phyloP scores from a whole-genome alignment of 1,284 basidiomycete genomes.

The Microbotryum silenes-acaulis region DNA sequence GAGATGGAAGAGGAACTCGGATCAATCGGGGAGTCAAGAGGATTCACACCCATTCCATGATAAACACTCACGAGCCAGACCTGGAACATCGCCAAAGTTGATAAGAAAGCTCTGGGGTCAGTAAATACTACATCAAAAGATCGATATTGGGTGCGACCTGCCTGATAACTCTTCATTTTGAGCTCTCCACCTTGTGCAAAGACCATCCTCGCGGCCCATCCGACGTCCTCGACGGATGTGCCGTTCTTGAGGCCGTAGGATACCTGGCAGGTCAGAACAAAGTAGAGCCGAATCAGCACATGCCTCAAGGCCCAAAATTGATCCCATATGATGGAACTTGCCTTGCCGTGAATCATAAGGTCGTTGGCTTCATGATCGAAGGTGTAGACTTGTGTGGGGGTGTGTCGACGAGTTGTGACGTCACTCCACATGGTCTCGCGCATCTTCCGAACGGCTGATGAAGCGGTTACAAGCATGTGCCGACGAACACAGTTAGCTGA shows the following conservation, averaged over 20 bases:
- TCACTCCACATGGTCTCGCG: constrained; percentile 22
- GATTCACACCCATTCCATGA: neutral
- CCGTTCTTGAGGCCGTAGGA: constrained; percentile 26
- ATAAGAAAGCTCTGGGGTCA: neutral
- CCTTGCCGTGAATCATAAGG: constrained; percentile 25
- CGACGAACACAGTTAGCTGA: neutral
- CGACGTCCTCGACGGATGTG: constrained; percentile 15
- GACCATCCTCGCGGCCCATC: constrained; percentile 17
- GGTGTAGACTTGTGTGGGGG: constrained; percentile 2
- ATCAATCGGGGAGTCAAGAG: neutral
- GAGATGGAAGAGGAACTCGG: neutral
- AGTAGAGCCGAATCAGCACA: neutral
- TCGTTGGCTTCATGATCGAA: constrained; percentile 1
- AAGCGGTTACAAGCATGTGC: neutral
- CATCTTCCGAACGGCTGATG: constrained; percentile 18
- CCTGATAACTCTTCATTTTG: constrained; percentile 20
- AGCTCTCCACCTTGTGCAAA: constrained; percentile 11
- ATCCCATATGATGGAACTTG: neutral
- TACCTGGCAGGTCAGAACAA: constrained; percentile 7
- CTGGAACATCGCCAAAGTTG: neutral
- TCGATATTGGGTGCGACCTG: neutral
- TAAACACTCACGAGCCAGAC: constrained; percentile 10
- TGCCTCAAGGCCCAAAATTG: neutral
- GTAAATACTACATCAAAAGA: neutral
- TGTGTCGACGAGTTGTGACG: constrained; percentile 11